phyloP scores from a whole-genome alignment of 257 asterid genomes.

The Cordia subcordata region DNA sequence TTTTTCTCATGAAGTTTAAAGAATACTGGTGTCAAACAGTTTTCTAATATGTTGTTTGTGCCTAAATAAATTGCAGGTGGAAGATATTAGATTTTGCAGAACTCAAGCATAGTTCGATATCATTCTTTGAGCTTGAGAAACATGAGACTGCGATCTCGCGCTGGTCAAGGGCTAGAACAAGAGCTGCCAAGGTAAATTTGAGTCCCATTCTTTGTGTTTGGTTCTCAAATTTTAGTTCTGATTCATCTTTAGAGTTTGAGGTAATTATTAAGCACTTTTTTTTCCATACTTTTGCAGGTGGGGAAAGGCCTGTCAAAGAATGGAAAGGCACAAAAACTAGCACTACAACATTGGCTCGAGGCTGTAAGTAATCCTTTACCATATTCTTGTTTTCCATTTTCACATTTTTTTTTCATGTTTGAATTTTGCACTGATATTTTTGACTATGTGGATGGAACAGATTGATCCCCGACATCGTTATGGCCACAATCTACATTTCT shows the following conservation, averaged over 20 bases:
- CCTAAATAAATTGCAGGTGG: conserved; percentile 39
- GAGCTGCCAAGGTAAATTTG: conserved; percentile 81
- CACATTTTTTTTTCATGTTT: not conserved
- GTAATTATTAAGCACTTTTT: conserved; percentile 8
- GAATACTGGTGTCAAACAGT: not conserved
- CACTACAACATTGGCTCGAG: conserved; percentile 96
- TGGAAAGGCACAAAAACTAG: conserved; percentile 83
- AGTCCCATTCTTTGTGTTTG: not conserved
- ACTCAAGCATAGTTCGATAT: conserved; percentile 86
- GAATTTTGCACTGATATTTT: conserved; percentile 25
- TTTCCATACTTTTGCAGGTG: conserved; percentile 38
- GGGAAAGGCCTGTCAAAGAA: conserved; percentile 92
- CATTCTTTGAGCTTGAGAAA: conserved; percentile 80
- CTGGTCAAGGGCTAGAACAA: conserved; percentile 90
- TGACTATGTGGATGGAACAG: conserved; percentile 28
- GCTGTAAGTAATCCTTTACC: conserved; percentile 52
- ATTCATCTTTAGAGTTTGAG: not conserved
- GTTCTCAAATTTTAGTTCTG: not conserved
- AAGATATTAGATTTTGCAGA: conserved; percentile 82
- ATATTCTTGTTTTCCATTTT: conserved; percentile 1
- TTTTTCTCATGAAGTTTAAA: not conserved
- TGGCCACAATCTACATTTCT: conserved; percentile 92
- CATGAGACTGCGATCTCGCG: conserved; percentile 88
- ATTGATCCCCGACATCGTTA: conserved; percentile 96
- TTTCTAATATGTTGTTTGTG: conserved; percentile 1